Evolutionary conservation across 179 eudicot genomes (phyloP).

Genomic region (Beta lomatogona): DNA sequence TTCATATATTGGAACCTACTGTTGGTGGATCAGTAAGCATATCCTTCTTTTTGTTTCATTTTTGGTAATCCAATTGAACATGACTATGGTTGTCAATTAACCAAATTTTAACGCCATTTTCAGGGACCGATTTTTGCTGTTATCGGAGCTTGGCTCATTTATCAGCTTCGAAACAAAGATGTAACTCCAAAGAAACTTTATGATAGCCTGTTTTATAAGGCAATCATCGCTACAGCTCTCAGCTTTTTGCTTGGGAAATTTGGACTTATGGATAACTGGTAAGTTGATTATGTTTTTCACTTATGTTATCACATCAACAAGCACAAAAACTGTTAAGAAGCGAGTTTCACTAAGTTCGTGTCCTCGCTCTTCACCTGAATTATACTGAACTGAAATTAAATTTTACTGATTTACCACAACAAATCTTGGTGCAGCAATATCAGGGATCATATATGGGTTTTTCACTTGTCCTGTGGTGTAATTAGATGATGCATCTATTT

Average conservation of each 20-base stretch:
- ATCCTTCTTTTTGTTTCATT: background rate
- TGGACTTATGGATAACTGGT: conserved; percentile 83
- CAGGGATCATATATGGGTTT: conserved; percentile 69
- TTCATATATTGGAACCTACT: conserved; percentile 76
- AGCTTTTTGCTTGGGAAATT: conserved; percentile 62
- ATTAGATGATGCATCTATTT: conserved; percentile 49
- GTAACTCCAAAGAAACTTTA: conserved; percentile 39
- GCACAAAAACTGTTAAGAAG: background rate
- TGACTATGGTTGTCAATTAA: background rate
- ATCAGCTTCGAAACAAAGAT: conserved; percentile 67
- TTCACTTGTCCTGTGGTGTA: conserved; percentile 55
- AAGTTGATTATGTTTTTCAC: conserved; percentile 15
- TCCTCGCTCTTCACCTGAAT: too few relatives aligned
- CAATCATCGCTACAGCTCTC: conserved; percentile 55
- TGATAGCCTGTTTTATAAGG: conserved; percentile 66
- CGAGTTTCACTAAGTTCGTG: background rate
- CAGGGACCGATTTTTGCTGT: conserved; percentile 85
- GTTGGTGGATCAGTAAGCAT: conserved; percentile 85
- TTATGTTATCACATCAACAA: background rate
- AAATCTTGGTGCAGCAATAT: conserved; percentile 61
- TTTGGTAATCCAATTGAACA: background rate
- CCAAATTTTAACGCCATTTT: background rate
- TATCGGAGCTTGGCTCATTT: conserved; percentile 80
- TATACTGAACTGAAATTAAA: background rate
- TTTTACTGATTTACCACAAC: conserved; percentile 49